Evolutionary conservation across 1,284 basidiomycete species (phyloP).

Genomic region (Ganoderma resinaceum): DNA sequence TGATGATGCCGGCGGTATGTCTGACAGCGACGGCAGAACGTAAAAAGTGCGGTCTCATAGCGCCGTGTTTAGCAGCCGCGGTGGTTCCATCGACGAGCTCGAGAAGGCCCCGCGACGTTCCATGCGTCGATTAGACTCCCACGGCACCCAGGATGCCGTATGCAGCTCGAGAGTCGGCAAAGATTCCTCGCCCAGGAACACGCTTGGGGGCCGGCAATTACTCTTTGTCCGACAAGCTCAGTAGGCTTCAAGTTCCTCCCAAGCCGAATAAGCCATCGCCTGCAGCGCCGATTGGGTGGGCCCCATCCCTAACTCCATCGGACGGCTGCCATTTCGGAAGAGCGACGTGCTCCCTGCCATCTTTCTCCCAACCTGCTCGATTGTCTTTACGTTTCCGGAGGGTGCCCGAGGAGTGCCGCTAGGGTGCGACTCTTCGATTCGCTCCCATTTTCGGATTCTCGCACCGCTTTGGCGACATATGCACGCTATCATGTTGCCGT

Average conservation of each 20-base stretch:
- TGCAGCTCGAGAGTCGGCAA: background rate
- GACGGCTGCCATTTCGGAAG: slow-evolving; percentile 20
- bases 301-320: slow-evolving; percentile 11
- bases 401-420: background rate
- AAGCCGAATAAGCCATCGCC: slow-evolving; percentile 1
- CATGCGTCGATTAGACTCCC: slow-evolving; percentile 15
- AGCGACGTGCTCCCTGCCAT: slow-evolving; percentile 13
- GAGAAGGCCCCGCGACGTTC: slow-evolving; percentile 1
- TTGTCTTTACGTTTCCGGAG: slow-evolving; percentile 5
- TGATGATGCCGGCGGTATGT: slow-evolving; percentile 1
- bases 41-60: slow-evolving; percentile 5
- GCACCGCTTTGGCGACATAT: slow-evolving; percentile 7
- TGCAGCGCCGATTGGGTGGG: background rate
- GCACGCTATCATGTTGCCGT: slow-evolving; percentile 2
- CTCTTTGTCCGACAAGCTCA: slow-evolving; percentile 20
- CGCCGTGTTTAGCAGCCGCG: background rate
- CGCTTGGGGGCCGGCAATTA: background rate
- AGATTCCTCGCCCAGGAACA: slow-evolving; percentile 9
- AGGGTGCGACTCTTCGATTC: background rate
- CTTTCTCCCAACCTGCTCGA: background rate
- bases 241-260: background rate
- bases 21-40: slow-evolving; percentile 12
- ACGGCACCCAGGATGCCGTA: slow-evolving; percentile 8
- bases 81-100: background rate
- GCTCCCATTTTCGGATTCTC: background rate